These are phyloP conservation scores for Hericium coralloides DNA, from an alignment of 768 basidiomycete genomes.

Conservation along the genomic window DNA sequence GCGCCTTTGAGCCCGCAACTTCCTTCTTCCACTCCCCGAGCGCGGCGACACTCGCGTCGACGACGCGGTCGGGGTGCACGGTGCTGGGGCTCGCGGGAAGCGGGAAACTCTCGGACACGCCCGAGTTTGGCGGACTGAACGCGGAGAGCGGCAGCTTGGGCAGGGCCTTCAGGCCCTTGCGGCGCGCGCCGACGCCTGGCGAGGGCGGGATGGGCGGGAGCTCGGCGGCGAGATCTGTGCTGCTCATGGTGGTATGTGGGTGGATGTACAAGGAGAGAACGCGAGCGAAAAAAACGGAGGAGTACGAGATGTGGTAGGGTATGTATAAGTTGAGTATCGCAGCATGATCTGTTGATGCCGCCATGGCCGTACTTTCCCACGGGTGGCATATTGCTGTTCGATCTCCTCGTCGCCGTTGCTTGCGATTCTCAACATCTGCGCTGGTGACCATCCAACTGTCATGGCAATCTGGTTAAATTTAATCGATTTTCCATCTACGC, in stretches of 20 bases:
- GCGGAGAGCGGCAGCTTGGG: conserved; percentile 71
- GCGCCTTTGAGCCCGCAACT: conserved; percentile 27
- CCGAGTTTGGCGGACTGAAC: conserved; percentile 63
- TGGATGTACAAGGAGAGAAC: too few species aligned
- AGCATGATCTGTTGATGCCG: too few species aligned
- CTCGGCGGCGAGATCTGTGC: background rate
- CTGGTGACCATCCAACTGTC: too few species aligned
- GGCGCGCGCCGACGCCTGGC: conserved; percentile 38
- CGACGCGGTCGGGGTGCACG: conserved; percentile 50
- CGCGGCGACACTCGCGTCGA: conserved; percentile 58
- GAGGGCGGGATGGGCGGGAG: conserved; percentile 21
- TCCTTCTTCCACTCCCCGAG: conserved; percentile 45
- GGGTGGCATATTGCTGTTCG: too few species aligned
- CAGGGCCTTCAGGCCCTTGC: conserved; percentile 54
- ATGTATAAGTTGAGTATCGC: too few species aligned
- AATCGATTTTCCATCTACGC: too few species aligned
- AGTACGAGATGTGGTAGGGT: too few species aligned
- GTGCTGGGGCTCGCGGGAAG: conserved; percentile 60
- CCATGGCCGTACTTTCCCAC: too few species aligned
- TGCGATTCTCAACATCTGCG: too few species aligned
- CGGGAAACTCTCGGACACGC: conserved; percentile 58
- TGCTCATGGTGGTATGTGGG: background rate
- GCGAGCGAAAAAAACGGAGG: too few species aligned
- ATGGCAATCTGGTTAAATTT: too few species aligned
- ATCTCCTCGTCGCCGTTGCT: too few species aligned